Percentiles rank a stretch among this genome's conserved stretches.
Conservation (phyloP, 306 rosid species). For the Cucurbita moschata region DNA sequence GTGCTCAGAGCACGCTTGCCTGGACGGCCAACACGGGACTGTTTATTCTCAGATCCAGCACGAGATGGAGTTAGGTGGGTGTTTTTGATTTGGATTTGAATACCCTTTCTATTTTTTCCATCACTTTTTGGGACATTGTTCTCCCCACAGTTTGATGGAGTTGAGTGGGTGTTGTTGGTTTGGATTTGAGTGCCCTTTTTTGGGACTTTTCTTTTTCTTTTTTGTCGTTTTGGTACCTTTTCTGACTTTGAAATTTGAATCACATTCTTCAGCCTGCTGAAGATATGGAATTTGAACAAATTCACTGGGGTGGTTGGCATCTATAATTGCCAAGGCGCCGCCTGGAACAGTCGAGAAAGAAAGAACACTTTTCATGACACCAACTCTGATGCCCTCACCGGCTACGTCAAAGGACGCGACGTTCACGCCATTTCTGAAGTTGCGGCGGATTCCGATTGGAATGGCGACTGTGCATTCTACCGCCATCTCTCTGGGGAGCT, state of each 20-base stretch:
- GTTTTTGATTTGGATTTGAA: neutral
- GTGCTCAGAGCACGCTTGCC: conserved; percentile 69
- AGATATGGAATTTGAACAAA: conserved; percentile 94
- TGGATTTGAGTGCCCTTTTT: neutral
- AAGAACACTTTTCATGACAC: conserved; percentile 56
- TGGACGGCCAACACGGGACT: conserved; percentile 76
- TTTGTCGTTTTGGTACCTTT: neutral
- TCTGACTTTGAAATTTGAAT: neutral
- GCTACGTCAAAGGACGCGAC: conserved; percentile 48
- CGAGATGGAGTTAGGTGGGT: conserved; percentile 50
- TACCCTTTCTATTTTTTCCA: neutral
- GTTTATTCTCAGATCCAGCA: conserved; percentile 73
- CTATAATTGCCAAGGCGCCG: conserved; percentile 94
- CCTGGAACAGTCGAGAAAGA: conserved; percentile 54
- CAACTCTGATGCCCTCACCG: conserved; percentile 31
- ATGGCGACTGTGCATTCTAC: conserved; percentile 54
- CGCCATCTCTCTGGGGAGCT: conserved; percentile 28
- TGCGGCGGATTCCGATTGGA: conserved; percentile 30
- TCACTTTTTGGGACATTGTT: neutral
- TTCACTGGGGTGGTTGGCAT: conserved; percentile 63
- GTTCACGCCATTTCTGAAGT: conserved; percentile 51
- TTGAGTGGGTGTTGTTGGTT: neutral
- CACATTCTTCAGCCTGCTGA: conserved; percentile 37
- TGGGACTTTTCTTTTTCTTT: neutral
- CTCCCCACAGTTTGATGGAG: neutral